These are phyloP conservation scores for Akanthomyces uredinophilus DNA, from an alignment of 2,329 filamentous ascomycete species.

Conservation along the genomic window DNA sequence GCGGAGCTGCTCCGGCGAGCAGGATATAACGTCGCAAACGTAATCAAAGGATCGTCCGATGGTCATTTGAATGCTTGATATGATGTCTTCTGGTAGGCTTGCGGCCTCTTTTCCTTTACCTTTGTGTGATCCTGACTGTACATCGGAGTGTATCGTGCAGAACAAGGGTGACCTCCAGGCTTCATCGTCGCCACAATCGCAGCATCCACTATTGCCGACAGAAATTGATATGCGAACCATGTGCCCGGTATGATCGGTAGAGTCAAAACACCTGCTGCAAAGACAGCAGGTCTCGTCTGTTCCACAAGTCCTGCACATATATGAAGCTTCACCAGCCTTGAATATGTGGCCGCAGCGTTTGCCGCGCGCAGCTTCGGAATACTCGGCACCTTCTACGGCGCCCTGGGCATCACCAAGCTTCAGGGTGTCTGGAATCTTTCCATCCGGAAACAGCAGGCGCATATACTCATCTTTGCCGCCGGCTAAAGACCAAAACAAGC, in stretches of 20 bases:
- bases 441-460: conserved; percentile 74
- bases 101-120: conserved; percentile 56
- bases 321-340: conserved; percentile 87
- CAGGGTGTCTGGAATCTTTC: conserved; percentile 59
- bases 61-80: conserved; percentile 76
- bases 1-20: conserved; percentile 90
- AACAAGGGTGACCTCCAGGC: conserved; percentile 85
- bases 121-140: conserved; percentile 45
- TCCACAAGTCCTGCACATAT: conserved; percentile 89
- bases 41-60: conserved; percentile 85
- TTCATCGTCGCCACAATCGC: conserved; percentile 93
- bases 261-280: conserved; percentile 90
- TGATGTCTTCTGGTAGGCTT: conserved; percentile 67
- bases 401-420: conserved; percentile 85
- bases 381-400: conserved; percentile 89
- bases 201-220: conserved; percentile 89
- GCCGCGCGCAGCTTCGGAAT: conserved; percentile 83
- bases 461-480: conserved; percentile 70
- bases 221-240: conserved; percentile 86
- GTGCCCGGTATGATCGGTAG: conserved; percentile 90
- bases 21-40: conserved; percentile 95
- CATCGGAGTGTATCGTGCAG: conserved; percentile 85
- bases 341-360: conserved; percentile 98
- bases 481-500: conserved; percentile 83
- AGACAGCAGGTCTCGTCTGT: conserved; percentile 93